These are phyloP conservation scores for Trametes sp. DNA, from an alignment of 1,284 basidiomycete genomes.

Conservation along the genomic window DNA sequence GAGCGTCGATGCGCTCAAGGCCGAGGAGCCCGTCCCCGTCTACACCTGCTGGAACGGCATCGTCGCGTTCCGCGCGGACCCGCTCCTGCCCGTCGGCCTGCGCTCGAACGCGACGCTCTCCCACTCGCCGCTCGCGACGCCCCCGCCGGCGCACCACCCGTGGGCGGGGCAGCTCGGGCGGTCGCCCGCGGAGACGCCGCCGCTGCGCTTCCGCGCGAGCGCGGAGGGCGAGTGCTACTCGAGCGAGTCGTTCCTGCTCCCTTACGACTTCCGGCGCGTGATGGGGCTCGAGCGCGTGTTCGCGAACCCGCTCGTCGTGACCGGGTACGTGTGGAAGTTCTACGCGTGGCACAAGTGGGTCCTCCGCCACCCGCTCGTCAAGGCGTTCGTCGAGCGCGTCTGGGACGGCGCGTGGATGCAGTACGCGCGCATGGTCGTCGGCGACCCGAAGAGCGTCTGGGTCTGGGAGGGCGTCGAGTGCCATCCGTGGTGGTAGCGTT, in stretches of 20 bases:
- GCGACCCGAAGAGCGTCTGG: slow-evolving; percentile 43
- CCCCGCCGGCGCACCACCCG: slow-evolving; percentile 33
- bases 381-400: slow-evolving; percentile 52
- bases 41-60: slow-evolving; percentile 70
- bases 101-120: slow-evolving; percentile 44
- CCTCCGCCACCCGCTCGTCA: slow-evolving; percentile 50
- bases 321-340: slow-evolving; percentile 48
- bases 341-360: slow-evolving; percentile 57
- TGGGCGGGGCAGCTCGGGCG: slow-evolving; percentile 37
- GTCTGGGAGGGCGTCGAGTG: slow-evolving; percentile 50
- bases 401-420: slow-evolving; percentile 51
- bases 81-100: slow-evolving; percentile 48
- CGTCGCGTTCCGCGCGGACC: slow-evolving; percentile 55
- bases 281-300: slow-evolving; percentile 50
- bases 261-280: slow-evolving; percentile 61
- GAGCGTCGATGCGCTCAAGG: slow-evolving; percentile 44
- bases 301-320: slow-evolving; percentile 54
- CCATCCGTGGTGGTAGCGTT: slow-evolving; percentile 41
- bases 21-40: slow-evolving; percentile 55
- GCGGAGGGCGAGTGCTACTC: slow-evolving; percentile 54
- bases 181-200: slow-evolving; percentile 45
- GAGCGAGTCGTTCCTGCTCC: slow-evolving; percentile 60
- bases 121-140: slow-evolving; percentile 34
- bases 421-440: slow-evolving; percentile 47
- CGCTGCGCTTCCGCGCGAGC: slow-evolving; percentile 55